Base-by-base conservation (phyloP, 164 flowering plant species). In the Echeveria elegans region DNA sequence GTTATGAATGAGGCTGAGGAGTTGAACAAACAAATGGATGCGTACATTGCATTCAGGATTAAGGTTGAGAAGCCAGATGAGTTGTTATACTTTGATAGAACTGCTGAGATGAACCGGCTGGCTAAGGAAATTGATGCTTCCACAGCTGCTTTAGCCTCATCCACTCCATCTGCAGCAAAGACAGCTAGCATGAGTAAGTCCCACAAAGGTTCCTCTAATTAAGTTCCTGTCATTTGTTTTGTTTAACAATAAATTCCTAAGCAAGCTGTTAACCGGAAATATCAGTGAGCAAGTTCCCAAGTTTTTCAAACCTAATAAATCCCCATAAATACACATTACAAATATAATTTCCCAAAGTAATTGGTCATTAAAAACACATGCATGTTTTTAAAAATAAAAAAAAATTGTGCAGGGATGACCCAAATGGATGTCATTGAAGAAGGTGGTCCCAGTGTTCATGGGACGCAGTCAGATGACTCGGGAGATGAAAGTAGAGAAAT, bases 11-110 rank as follows among this genome's bases (percentile, higher is more conserved):
- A 80, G 60, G 83, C 81, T 2, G 72, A 7, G 2, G 53, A 61
- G 60, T 41, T 77, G 70, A 76, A 74, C 47, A 77, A 72, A 70
- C 83, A 80, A 45, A 77, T 80, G 83, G 77, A 77, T 24, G 81
- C 81, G 19, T 36, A 73, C 53, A 77, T 80, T 24, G 83, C 83
- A 19, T 74, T 80, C 66, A 47, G 83, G 38, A 68, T 75, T 0
- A 73, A 76, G 30, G 81, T 77, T 26, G 76, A 82, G 75, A 75
- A 76, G 29, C 58, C 58, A 40, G 80, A 81, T 1, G 47, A 53
- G 14, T 70, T 72, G 11, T 60, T 68, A 68, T 36, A n/a, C n/a
- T 50, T 48, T 18, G 77, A 77, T 23, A 23, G 10, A 52, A 6
- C 58, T 52, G 76, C 65, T 6, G 80, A 75, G 69, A 75, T 78